These are phyloP conservation scores for Allium sativum DNA, from an alignment of 106 monocot species.

Conservation along the genomic window DNA sequence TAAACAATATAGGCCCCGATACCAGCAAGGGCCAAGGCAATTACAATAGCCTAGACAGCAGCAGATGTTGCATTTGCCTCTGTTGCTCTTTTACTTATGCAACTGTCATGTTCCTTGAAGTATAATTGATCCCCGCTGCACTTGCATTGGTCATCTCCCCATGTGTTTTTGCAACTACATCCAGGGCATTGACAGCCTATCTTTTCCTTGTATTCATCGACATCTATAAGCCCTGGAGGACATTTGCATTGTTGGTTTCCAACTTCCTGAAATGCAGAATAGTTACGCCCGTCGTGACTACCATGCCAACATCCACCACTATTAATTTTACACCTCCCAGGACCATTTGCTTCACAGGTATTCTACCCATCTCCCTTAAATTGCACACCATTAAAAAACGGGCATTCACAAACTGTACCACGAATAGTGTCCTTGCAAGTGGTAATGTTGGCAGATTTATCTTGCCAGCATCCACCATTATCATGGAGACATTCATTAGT, in stretches of 20 bases:
- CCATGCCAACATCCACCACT: slow-evolving; percentile 90
- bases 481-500: no score
- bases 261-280: slow-evolving; percentile 72
- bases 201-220: slow-evolving; percentile 68
- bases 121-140: slow-evolving; percentile 64
- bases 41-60: no score
- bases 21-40: no score
- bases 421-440: no score
- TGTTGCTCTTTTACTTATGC: background rate
- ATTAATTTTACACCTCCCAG: slow-evolving; percentile 79
- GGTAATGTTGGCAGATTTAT: no score
- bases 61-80: no score
- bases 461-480: no score
- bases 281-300: slow-evolving; percentile 34
- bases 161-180: slow-evolving; percentile 68
- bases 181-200: slow-evolving; percentile 66
- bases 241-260: slow-evolving; percentile 69
- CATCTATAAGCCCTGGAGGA: slow-evolving; percentile 72
- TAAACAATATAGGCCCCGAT: no score
- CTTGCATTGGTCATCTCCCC: slow-evolving; percentile 56
- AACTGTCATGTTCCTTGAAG: slow-evolving; percentile 68
- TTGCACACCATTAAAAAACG: no score
- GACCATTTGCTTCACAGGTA: slow-evolving; percentile 83
- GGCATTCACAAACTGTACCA: no score
- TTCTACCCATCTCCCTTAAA: no score